phyloP scores from a whole-genome alignment of 768 basidiomycete genomes.

The Podaxis mareebaensis region DNA sequence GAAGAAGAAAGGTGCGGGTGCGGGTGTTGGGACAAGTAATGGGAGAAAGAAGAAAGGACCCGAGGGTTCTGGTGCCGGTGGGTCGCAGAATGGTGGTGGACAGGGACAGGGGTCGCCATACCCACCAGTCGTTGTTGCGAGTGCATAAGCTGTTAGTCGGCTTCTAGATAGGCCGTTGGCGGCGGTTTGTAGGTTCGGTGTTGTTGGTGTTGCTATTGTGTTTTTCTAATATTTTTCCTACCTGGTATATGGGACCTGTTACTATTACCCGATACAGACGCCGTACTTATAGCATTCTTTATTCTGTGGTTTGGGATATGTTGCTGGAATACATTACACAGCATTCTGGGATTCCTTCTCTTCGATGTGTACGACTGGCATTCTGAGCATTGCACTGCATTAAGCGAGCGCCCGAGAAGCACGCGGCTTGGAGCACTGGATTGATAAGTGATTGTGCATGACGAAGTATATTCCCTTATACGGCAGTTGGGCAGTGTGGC shows the following conservation, averaged over 20 bases:
- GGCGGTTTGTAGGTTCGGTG: neutral
- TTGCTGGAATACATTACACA: neutral
- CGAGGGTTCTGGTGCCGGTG: constrained; percentile 15
- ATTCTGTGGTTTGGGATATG: neutral
- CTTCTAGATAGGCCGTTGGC: neutral
- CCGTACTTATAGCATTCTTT: neutral
- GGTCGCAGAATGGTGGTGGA: constrained; percentile 12
- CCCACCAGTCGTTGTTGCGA: constrained; percentile 31
- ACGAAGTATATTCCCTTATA: neutral
- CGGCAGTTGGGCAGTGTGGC: neutral
- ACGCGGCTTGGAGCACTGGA: neutral
- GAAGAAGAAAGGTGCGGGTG: constrained; percentile 43
- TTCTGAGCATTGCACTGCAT: neutral
- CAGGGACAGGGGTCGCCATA: constrained; percentile 20
- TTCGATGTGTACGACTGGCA: too few relatives aligned
- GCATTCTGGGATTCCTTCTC: neutral
- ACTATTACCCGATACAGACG: neutral
- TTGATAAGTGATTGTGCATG: neutral
- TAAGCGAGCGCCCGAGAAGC: neutral
- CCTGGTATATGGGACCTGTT: neutral
- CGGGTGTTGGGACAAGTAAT: constrained; percentile 44
- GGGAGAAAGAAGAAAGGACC: constrained; percentile 48
- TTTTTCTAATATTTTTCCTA: neutral
- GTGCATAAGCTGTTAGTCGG: constrained; percentile 21
- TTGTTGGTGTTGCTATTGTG: neutral